Base-by-base conservation (phyloP, 495 filamentous ascomycete genomes). In the Trypethelium eluteriae region DNA sequence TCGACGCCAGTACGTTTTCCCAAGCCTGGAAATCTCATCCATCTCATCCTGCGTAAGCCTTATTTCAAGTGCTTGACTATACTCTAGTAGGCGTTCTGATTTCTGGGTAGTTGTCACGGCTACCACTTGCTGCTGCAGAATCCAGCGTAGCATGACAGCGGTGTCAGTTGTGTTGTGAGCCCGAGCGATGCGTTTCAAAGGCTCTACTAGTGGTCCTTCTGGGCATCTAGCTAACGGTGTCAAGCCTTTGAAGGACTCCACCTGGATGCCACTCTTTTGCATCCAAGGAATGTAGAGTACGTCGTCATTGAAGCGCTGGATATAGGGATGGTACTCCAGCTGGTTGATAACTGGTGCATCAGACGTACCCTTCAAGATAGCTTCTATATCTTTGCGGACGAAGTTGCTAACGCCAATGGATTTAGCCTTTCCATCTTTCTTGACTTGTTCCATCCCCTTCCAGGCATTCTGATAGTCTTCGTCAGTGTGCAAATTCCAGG, bases 381-480 rank as follows among this genome's bases (percentile, higher is more conserved):
- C 81, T 70, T 87, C 82, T 57, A 87, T 83, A 66, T 86, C 82
- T 39, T 76, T 72, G 46, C 84, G 81, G 1, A 83, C 88, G 71
- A 83, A 90, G 70, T 90, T 91, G 73, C 85, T 87, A 32, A 91
- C 88, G 0, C 88, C 88, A 72, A 89, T 89, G 62, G 76, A 81
- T 76, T 79, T 84, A 38, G 81, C 78, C 63, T 79, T 82, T 12
- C 86, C 86, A 65, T 87, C 82, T 57, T 79, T 76, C 53, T 81
- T 74, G 65, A 87, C 70, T 70, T 75, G 81, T 76, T 90, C 88
- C 70, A 91, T 70, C 9, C 85, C 87, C 69, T 81, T 77, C 87
- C 87, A 91, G 74, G 89, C 74, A 72, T 82, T 78, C 75, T 83
- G 49, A n/a, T 53, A 53, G 18, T 53, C 49, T 9, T 7, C 49